A percentile compares a stretch with the other conserved stretches of the same genome.
Evolutionary conservation across 2,329 filamentous ascomycete genomes (phyloP).

Genomic region (Aspergillus fijiensis): DNA sequence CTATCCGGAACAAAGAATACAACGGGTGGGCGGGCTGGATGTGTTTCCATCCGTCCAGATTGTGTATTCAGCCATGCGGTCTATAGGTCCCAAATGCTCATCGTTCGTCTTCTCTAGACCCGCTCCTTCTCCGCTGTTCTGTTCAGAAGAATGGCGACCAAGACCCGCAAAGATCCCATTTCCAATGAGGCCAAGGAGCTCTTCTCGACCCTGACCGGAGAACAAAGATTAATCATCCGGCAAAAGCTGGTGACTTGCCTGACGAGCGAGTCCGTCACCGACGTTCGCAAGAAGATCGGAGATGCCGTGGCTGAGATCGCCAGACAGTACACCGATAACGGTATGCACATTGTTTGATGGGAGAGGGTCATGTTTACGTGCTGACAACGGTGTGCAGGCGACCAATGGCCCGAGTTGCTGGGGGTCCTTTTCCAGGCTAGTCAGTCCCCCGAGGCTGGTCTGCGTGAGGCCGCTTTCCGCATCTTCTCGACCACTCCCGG

Average conservation of each 20-base stretch:
- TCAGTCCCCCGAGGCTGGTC: constrained; percentile 76
- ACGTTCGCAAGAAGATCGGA: constrained; percentile 90
- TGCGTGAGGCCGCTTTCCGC: constrained; percentile 89
- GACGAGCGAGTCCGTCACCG: constrained; percentile 67
- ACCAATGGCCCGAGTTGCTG: constrained; percentile 87
- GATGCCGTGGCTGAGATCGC: constrained; percentile 97
- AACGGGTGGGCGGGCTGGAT: neutral
- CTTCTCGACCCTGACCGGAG: constrained; percentile 74
- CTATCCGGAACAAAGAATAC: neutral
- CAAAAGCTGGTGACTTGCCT: constrained; percentile 79
- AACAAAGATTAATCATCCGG: constrained; percentile 75
- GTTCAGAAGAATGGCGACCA: constrained; percentile 89
- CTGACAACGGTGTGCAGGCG: constrained; percentile 54
- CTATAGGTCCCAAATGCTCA: neutral
- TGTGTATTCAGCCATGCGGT: neutral
- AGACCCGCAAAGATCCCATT: constrained; percentile 71
- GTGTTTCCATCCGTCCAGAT: neutral
- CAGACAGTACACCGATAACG: constrained; percentile 88
- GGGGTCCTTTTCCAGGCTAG: constrained; percentile 84
- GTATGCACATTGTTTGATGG: constrained; percentile 53
- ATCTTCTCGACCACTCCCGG: constrained; percentile 94
- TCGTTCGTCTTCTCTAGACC: constrained; percentile 53
- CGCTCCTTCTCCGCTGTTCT: constrained; percentile 91
- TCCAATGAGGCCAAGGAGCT: constrained; percentile 74
- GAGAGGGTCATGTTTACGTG: constrained; percentile 3